Conservation (phyloP, 345 rosid species). For the Corchorus olitorius region DNA sequence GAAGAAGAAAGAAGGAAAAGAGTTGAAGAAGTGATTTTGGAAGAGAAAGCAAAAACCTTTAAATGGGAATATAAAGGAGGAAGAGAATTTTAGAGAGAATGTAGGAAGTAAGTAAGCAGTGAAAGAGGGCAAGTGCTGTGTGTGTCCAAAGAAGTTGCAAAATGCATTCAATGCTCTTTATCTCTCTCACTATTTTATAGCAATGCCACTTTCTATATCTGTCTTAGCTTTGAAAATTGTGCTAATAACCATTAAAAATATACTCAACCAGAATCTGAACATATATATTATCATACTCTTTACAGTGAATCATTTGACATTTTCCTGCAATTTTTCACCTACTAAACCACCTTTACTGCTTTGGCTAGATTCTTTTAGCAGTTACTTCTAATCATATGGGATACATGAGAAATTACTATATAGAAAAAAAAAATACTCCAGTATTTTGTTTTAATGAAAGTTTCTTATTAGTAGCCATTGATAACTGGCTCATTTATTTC, state of each 20-base stretch:
- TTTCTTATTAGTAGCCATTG: not conserved
- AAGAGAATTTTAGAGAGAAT: constrained; percentile 32
- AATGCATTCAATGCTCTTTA: constrained; percentile 42
- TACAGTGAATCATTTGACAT: not conserved
- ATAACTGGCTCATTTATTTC: constrained; percentile 9
- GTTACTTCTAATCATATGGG: not conserved
- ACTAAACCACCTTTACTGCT: not conserved
- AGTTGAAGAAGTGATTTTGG: not conserved
- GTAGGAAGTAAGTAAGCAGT: constrained; percentile 40
- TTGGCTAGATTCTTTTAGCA: not conserved
- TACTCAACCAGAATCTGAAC: not conserved
- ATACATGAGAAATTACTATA: not conserved
- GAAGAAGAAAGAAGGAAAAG: not conserved
- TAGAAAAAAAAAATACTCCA: not conserved
- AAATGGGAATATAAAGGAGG: constrained; percentile 35
- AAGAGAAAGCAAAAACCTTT: constrained; percentile 21
- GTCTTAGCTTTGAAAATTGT: constrained; percentile 1
- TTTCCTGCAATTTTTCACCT: not conserved
- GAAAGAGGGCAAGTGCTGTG: constrained; percentile 31
- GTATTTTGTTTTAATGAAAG: not conserved
- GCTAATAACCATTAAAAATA: not conserved
- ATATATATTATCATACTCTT: not conserved
- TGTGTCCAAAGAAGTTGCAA: constrained; percentile 35
- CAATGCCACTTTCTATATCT: no score
- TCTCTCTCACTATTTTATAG: constrained; percentile 14